A percentile compares a stretch with the other conserved stretches of the same genome.
phyloP scores from a whole-genome alignment of 768 basidiomycete species.

The Suillus subluteus region DNA sequence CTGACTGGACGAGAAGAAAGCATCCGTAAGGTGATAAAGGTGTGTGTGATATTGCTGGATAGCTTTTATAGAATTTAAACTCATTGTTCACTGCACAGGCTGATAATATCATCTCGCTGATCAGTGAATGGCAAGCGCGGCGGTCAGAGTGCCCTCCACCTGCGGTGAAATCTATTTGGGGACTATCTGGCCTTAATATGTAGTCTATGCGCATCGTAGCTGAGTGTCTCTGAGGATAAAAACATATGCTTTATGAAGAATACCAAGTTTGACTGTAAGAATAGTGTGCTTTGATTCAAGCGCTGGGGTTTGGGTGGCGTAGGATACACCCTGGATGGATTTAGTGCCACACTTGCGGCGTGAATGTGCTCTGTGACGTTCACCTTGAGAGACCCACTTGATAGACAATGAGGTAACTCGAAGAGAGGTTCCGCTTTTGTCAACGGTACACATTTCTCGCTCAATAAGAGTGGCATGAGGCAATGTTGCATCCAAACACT shows the following conservation, averaged over 20 bases:
- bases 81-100: not conserved
- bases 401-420: not conserved
- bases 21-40: not conserved
- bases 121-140: constrained; percentile 8
- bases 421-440: not conserved
- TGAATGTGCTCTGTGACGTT: not conserved
- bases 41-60: not conserved
- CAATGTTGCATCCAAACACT: not conserved
- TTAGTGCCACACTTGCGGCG: not conserved
- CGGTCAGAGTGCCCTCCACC: not conserved
- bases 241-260: not conserved
- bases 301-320: not conserved
- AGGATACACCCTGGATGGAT: not conserved
- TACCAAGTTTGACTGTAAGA: not conserved
- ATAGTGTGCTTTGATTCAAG: not conserved
- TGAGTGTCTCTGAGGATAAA: not conserved
- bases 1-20: constrained; percentile 8
- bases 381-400: not conserved
- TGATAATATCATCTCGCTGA: constrained; percentile 8
- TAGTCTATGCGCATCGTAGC: not conserved
- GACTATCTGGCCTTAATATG: not conserved
- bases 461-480: not conserved
- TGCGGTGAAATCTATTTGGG: constrained; percentile 9
- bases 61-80: not conserved
- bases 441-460: not conserved